phyloP scores from a whole-genome alignment of 306 rosid species.

The Quercus alba region DNA sequence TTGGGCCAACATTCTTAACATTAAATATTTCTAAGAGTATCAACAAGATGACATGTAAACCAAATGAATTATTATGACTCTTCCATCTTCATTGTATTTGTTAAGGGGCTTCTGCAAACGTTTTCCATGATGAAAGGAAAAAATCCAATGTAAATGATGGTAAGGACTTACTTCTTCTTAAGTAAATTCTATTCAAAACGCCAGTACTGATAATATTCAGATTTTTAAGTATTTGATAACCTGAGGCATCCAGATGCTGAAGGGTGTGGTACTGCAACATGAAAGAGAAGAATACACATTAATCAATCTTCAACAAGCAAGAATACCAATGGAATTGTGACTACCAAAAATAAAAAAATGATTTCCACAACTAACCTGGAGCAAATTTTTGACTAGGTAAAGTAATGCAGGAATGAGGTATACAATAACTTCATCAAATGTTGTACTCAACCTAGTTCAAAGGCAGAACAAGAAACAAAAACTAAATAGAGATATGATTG shows the following conservation, averaged over 20 bases:
- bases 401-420: conserved; percentile 89
- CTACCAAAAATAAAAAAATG: neutral
- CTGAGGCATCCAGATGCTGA: conserved; percentile 91
- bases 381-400: conserved; percentile 69
- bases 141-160: neutral
- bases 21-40: neutral
- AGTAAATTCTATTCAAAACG: conserved; percentile 81
- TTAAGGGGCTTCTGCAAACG: neutral
- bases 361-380: conserved; percentile 66
- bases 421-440: conserved; percentile 80
- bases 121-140: neutral
- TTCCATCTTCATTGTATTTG: neutral
- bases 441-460: conserved; percentile 62
- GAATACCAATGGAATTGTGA: neutral
- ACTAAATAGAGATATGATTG: neutral
- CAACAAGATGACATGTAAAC: neutral
- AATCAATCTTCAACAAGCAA: conserved; percentile 25
- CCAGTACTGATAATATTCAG: conserved; percentile 92
- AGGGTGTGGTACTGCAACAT: conserved; percentile 83
- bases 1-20: neutral
- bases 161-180: conserved; percentile 56
- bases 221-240: conserved; percentile 91
- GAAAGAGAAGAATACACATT: conserved; percentile 20
- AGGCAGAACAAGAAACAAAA: neutral
- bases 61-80: neutral